Conservation (phyloP, 768 basidiomycete genomes). For the Fomitopsis pulvina region DNA sequence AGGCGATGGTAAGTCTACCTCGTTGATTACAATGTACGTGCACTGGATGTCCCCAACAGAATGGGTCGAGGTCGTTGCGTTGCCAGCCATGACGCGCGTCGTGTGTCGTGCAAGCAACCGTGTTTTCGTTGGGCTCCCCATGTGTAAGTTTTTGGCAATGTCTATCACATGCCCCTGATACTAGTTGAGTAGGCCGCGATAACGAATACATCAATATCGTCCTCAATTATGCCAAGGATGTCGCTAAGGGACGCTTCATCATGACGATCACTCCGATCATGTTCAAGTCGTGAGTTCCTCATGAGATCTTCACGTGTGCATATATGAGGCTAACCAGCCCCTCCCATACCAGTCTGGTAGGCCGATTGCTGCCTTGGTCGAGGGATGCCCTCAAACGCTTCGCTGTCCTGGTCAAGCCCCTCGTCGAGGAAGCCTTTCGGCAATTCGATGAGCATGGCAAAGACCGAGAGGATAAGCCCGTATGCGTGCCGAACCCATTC, state of each 20-base stretch:
- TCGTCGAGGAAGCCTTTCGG: slow-evolving; percentile 24
- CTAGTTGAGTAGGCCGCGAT: slow-evolving; percentile 19
- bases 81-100: slow-evolving; percentile 17
- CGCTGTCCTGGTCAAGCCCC: slow-evolving; percentile 19
- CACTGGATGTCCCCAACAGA: not conserved
- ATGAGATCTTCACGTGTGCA: not conserved
- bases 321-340: not conserved
- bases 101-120: slow-evolving; percentile 38
- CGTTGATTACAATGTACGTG: not conserved
- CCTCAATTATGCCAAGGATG: slow-evolving; percentile 26
- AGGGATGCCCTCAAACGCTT: slow-evolving; percentile 4
- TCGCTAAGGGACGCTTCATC: slow-evolving; percentile 18
- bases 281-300: slow-evolving; percentile 23
- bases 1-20: slow-evolving; percentile 8
- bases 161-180: not conserved
- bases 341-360: slow-evolving; percentile 12
- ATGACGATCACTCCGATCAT: slow-evolving; percentile 26
- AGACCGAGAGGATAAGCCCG: slow-evolving; percentile 27
- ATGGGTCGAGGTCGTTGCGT: not conserved
- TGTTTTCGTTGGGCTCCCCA: slow-evolving; percentile 40
- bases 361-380: slow-evolving; percentile 9
- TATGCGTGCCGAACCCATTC: slow-evolving; percentile 9
- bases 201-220: slow-evolving; percentile 21
- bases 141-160: slow-evolving; percentile 31
- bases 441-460: slow-evolving; percentile 18